A percentile compares a stretch with the other conserved stretches of the same genome.
Conservation (phyloP, 108 stramenopile species). For the Pseudonitzschia multiseries region DNA sequence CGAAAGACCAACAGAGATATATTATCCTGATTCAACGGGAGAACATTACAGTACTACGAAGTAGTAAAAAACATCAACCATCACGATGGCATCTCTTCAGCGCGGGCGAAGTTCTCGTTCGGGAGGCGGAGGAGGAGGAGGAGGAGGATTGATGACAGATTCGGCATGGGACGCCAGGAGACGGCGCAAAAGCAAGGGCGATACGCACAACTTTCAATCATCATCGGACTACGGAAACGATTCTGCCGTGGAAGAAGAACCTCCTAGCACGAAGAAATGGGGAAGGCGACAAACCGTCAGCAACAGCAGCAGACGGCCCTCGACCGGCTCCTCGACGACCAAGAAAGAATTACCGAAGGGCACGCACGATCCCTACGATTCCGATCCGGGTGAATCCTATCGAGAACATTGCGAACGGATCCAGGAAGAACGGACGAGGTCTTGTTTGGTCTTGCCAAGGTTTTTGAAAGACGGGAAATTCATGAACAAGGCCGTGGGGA, state of each 20-base stretch:
- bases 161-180: constrained; percentile 29
- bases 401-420: constrained; percentile 57
- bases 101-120: constrained; percentile 1
- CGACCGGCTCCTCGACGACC: constrained; percentile 17
- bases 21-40: neutral
- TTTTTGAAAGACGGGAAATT: constrained; percentile 35
- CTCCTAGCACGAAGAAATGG: neutral
- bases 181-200: constrained; percentile 11
- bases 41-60: neutral
- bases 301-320: neutral
- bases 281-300: neutral
- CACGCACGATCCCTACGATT: constrained; percentile 57
- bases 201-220: neutral
- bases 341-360: constrained; percentile 14
- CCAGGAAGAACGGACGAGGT: constrained; percentile 32
- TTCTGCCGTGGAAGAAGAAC: neutral
- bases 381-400: constrained; percentile 63
- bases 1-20: no score
- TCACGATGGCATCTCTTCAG: constrained; percentile 1
- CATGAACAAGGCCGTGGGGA: neutral
- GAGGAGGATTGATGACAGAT: neutral
- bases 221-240: neutral
- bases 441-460: constrained; percentile 46
- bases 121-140: neutral
- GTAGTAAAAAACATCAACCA: no score